A percentile compares a stretch with the other conserved stretches of the same genome.
Evolutionary conservation across 2,329 filamentous ascomycete genomes (phyloP).

Genomic region (Microascus cirrosus): DNA sequence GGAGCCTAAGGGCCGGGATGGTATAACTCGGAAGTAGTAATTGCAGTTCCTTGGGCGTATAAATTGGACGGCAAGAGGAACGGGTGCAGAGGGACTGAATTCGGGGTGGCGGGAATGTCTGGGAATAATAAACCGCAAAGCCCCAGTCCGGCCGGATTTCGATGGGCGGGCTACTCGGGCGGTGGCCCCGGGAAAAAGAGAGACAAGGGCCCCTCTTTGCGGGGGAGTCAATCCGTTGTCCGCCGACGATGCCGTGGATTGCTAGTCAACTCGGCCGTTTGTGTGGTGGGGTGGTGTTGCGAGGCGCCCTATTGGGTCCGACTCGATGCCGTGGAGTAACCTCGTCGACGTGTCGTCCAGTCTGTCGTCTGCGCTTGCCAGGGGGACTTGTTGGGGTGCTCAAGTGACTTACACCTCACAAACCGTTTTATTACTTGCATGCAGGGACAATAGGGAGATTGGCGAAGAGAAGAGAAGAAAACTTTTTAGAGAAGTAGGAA

Average conservation of each 20-base stretch:
- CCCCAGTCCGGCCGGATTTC: background rate
- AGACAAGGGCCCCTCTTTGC: background rate
- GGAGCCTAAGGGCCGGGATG: background rate
- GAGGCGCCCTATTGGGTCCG: background rate
- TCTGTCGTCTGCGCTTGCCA: background rate
- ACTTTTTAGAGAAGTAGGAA: background rate
- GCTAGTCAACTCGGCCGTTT: background rate
- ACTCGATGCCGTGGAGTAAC: background rate
- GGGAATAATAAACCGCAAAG: background rate
- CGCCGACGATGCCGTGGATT: background rate
- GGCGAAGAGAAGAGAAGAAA: background rate
- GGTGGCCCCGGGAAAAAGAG: background rate
- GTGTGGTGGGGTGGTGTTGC: background rate
- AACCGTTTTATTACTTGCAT: background rate
- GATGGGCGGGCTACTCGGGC: background rate
- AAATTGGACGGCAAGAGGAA: background rate
- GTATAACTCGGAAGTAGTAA: background rate
- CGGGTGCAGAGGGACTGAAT: background rate
- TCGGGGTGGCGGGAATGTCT: background rate
- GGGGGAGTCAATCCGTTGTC: background rate
- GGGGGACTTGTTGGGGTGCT: background rate
- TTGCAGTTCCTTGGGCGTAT: background rate
- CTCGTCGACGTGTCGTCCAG: background rate
- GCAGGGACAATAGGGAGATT: background rate
- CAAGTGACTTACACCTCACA: background rate